A percentile compares a stretch with the other conserved stretches of the same genome.
These are phyloP conservation scores for Fomitopsis palustris DNA, from an alignment of 1,284 basidiomycete species.

Conservation along the genomic window DNA sequence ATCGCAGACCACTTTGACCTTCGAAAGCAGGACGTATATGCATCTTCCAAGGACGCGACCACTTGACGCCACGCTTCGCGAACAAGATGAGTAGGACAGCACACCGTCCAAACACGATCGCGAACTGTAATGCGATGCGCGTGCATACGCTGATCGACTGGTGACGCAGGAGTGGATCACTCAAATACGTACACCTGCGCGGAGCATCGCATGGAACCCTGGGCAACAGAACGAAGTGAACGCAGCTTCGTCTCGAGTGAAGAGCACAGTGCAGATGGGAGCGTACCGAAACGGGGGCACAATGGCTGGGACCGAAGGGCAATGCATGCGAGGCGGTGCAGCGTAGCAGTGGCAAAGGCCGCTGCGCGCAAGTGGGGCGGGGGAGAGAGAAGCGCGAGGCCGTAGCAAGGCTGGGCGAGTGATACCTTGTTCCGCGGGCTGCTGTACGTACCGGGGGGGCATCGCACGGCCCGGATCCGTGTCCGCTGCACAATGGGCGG, in stretches of 20 bases:
- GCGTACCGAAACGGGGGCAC: no score
- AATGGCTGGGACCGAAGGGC: no score
- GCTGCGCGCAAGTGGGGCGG: not conserved
- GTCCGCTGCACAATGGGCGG: not conserved
- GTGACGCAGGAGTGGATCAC: not conserved
- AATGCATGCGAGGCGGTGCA: not conserved
- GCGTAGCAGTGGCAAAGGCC: not conserved
- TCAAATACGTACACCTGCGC: not conserved
- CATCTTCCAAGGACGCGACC: not conserved
- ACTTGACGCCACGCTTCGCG: not conserved
- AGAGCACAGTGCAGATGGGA: no score
- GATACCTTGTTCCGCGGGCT: not conserved
- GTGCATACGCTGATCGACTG: not conserved
- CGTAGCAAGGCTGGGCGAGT: not conserved
- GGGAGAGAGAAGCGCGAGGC: not conserved
- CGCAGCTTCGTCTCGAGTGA: no score
- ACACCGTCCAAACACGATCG: not conserved
- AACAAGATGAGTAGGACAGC: not conserved
- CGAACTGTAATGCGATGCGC: not conserved
- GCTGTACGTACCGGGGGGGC: not conserved
- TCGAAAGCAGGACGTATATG: not conserved
- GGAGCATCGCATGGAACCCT: not conserved
- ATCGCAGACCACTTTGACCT: not conserved
- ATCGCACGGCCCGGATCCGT: not conserved
- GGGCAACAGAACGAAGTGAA: not conserved